phyloP scores from a whole-genome alignment of 192 early-diverging fungal species.

The Rhizoclosmatium globosum region DNA sequence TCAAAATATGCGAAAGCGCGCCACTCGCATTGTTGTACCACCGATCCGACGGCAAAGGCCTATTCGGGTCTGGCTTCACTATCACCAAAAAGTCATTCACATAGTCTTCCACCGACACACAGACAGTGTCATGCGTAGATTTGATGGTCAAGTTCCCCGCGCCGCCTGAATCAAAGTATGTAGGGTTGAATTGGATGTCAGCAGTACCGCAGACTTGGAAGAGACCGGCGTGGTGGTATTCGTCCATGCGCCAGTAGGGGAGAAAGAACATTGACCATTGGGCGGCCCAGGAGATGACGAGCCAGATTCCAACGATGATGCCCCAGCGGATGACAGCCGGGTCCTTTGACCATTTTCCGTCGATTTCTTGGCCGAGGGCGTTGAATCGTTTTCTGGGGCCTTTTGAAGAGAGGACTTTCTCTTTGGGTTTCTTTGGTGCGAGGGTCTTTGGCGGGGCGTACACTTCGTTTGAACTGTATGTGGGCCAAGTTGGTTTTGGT shows the following conservation, averaged over 20 bases:
- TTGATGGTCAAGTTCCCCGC: slow-evolving; percentile 22
- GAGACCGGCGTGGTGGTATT: slow-evolving; percentile 17
- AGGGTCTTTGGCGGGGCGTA: too few species aligned
- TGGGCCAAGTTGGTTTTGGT: too few species aligned
- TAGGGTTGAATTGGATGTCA: slow-evolving; percentile 18
- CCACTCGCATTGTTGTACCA: neutral
- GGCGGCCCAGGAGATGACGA: neutral
- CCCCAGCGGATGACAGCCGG: slow-evolving; percentile 2
- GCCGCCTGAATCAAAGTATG: neutral
- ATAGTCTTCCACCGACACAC: slow-evolving; percentile 1
- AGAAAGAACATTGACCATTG: slow-evolving; percentile 18
- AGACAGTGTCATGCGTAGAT: neutral
- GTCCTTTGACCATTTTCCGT: slow-evolving; percentile 11
- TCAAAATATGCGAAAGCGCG: neutral
- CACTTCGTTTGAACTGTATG: too few species aligned
- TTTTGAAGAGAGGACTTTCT: too few species aligned
- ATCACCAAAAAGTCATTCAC: neutral
- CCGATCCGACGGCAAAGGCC: slow-evolving; percentile 7
- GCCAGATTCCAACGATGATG: neutral
- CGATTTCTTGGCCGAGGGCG: slow-evolving; percentile 6
- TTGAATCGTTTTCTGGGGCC: neutral
- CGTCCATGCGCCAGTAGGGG: slow-evolving; percentile 3
- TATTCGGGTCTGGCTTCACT: slow-evolving; percentile 2
- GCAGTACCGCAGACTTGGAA: slow-evolving; percentile 19
- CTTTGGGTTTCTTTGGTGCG: too few species aligned